Evolutionary conservation across 2,329 filamentous ascomycete species (phyloP), one percentile per base, ranked within the genome.

Genomic region (Colletotrichum truncatum): DNA sequence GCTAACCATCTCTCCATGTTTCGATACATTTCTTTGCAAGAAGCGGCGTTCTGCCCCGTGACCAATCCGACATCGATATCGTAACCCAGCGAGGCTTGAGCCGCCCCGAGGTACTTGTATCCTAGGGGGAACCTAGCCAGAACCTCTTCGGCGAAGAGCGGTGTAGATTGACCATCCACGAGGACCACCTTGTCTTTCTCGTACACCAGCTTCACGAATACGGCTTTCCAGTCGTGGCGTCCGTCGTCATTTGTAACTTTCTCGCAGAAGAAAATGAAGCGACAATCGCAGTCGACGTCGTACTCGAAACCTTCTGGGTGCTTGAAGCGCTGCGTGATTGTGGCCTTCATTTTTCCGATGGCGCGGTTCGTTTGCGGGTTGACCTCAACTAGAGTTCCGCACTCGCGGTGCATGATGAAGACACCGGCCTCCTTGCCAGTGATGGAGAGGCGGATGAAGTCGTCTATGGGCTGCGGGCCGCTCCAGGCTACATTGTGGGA

Each of bases 381-480:
- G 38, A 84, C 74, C 67, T 84, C 82, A 41, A 82, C 80, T 9
- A 80, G 70, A 0, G 81, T 84, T 39, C 82, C 82, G 72, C 81
- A 83, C 69, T 84, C 82, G 63, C 84, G 84, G 72, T 87, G 85
- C 83, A 85, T 84, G 74, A 87, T 87, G 74, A 85, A 86, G 53
- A 80, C 84, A 16, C 84, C 84, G 9, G 76, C 75, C 23, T 80
- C 75, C 73, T 85, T 85, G 61, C 84, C 84, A 8, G 76, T 73
- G 67, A 85, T 81, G 11, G 84, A 87, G 51, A 82, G 78, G 53
- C 74, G 70, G 34, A 78, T 74, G 68, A 79, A 77, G 66, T 81
- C 77, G 64, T 82, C 79, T 77, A 82, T 82, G 54, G 39, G 28
- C 60, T 21, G 54, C 28, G 61, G 28, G 41, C 67, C 81, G 60